Evolutionary conservation across 176 grass and related monocot species (phyloP).

Genomic region (Bonia amplexicaulis): DNA sequence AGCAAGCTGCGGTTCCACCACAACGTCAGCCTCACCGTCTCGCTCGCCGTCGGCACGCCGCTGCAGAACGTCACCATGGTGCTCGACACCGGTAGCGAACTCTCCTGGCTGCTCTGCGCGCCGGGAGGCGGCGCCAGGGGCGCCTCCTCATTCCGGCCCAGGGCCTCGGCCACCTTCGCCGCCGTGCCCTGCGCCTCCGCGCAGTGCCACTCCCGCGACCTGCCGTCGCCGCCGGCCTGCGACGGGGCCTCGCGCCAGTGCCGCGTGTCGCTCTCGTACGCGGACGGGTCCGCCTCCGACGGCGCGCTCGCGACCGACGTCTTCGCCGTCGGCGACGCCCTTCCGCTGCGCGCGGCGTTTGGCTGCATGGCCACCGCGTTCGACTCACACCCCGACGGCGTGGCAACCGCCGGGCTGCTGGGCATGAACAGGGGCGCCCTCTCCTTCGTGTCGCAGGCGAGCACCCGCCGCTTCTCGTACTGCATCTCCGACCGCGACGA

Average conservation of each 20-base stretch:
- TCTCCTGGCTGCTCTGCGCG: conserved; percentile 79
- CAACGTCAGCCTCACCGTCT: conserved; percentile 85
- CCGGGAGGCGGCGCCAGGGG: neutral
- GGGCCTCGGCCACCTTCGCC: conserved; percentile 56
- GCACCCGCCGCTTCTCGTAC: conserved; percentile 84
- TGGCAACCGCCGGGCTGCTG: conserved; percentile 55
- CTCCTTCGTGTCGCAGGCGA: conserved; percentile 80
- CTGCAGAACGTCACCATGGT: conserved; percentile 87
- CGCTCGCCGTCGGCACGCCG: conserved; percentile 73
- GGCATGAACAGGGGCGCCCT: conserved; percentile 89
- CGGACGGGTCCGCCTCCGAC: conserved; percentile 79
- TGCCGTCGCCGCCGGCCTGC: conserved; percentile 64
- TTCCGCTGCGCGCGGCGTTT: conserved; percentile 60
- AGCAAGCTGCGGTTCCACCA: conserved; percentile 97
- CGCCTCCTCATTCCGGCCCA: conserved; percentile 33
- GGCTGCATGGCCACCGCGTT: conserved; percentile 77
- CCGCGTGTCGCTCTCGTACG: conserved; percentile 68
- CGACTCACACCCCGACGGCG: conserved; percentile 49
- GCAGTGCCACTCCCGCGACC: conserved; percentile 63
- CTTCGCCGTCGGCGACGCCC: conserved; percentile 51
- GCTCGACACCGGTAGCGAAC: conserved; percentile 97
- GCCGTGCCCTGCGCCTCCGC: conserved; percentile 67
- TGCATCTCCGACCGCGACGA: conserved; percentile 94
- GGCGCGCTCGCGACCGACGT: conserved; percentile 75
- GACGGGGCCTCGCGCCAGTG: conserved; percentile 51